Evolutionary conservation across 305 asterid species (phyloP), one percentile per base, ranked within the genome.

Genomic region (Solanum aculeatissimum): DNA sequence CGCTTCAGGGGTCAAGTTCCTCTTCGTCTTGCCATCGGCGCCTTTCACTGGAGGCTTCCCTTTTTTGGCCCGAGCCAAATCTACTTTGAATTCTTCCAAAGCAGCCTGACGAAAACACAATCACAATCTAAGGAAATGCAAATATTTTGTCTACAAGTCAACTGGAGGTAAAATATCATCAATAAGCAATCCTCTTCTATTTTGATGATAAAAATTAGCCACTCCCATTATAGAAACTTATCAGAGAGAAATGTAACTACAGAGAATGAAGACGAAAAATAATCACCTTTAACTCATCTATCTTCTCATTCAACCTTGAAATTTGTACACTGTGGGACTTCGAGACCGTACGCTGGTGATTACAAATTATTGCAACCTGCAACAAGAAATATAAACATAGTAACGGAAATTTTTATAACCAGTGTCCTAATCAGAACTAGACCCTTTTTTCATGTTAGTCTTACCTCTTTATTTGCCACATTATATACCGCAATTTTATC

Each of bases 281-380:
- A 77, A 86, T 81, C 89, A 97, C 99, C 98, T 93, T 95, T 38
- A 92, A 83, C 86, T 95, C 99, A 15, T 93, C 94, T 84, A 95
- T 94, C 92, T 95, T 97, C 86, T 92, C 96, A 88, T 95, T 68
- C 97, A 97, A 86, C 77, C 93, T 93, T 19, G 75, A 55, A 93
- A 97, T 97, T 90, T 97, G 99, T 81, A 95, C 90, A 69, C 90
- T 87, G 87, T 97, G 99, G 80, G 97, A 81, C 92, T 97, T 97
- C 15, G 99, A 94, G 63, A 90, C 99, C 21, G 93, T 88, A 85
- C 98, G 98, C 85, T 97, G 99, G 88, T 97, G 99, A 91, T 97
- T 97, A 89, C 99, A 97, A 86, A 97, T 94, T 84, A 95, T 92
- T 80, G 99, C 99, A 89, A 97, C 99, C 99, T 97, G 87, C 86